Percentiles rank a stretch among this genome's conserved stretches.
These are phyloP conservation scores for Saxispiralis lemnorum DNA, from an alignment of 495 filamentous ascomycete genomes.

Conservation along the genomic window DNA sequence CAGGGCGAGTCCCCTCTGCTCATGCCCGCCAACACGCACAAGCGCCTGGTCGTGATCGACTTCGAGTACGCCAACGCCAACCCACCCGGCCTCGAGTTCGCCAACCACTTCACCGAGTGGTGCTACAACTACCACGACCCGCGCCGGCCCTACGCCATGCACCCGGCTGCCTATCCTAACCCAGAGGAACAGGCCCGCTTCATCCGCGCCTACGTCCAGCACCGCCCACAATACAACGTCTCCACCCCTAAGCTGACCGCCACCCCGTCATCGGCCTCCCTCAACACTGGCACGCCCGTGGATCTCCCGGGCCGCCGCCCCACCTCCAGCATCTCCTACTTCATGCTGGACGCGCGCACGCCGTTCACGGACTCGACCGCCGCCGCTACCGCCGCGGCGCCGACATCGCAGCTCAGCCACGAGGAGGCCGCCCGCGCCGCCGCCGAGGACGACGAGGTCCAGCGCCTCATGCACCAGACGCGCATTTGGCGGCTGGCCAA, in stretches of 20 bases:
- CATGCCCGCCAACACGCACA: slow-evolving; percentile 77
- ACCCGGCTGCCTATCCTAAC: slow-evolving; percentile 54
- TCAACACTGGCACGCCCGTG: not conserved
- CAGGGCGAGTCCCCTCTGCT: slow-evolving; percentile 73
- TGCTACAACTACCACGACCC: slow-evolving; percentile 89
- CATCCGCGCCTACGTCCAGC: slow-evolving; percentile 69
- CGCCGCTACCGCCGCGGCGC: slow-evolving; percentile 23
- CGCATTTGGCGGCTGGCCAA: slow-evolving; percentile 72
- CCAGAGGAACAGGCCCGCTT: slow-evolving; percentile 68
- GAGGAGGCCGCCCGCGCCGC: slow-evolving; percentile 35
- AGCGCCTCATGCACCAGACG: slow-evolving; percentile 55
- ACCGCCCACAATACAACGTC: slow-evolving; percentile 42
- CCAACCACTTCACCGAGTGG: slow-evolving; percentile 97
- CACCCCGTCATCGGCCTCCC: slow-evolving; percentile 10
- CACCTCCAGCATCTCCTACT: slow-evolving; percentile 33
- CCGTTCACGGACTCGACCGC: slow-evolving; percentile 36
- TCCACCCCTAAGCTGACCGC: slow-evolving; percentile 10
- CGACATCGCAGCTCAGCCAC: slow-evolving; percentile 37
- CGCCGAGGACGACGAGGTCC: slow-evolving; percentile 39
- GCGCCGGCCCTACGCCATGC: slow-evolving; percentile 42
- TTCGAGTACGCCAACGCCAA: slow-evolving; percentile 97
- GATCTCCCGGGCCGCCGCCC: slow-evolving; percentile 7
- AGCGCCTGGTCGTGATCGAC: slow-evolving; percentile 89
- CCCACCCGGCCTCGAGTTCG: slow-evolving; percentile 73
- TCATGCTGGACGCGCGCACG: slow-evolving; percentile 52